Evolutionary conservation across 78 protist species (phyloP), one percentile per base, ranked within the genome.

Genomic region (Dictyostelium capitatum): DNA sequence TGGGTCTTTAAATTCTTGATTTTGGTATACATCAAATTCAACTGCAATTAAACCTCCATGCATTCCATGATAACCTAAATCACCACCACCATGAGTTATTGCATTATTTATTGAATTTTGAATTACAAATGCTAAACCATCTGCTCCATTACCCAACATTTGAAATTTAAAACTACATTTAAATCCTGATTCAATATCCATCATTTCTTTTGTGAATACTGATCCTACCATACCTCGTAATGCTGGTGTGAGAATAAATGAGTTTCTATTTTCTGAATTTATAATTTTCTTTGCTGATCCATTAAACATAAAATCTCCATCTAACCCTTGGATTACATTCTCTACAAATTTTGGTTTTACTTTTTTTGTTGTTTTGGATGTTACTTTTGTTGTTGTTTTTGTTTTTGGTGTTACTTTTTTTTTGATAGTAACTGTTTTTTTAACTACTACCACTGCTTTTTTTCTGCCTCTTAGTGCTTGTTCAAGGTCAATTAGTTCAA

Each of bases 91-190:
- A 7, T 9, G 41, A 2, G 10, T 14, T 10, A 59, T 5, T 59
- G 6, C 30, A 59, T 23, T 23, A 23, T 3, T 23, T 7, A 25
- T 15, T 1, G 20, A 23, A 8, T 12, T 59, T 65, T 65, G 74
- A 65, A 65, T 28, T 23, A 65, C 12, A 65, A 65, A 65, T 11
- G 74, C 74, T 3, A 65, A 65, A 11, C 74, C 74, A 65, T 65
- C 74, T 12, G 74, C 43, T 25, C 37, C 47, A 12, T 4, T 4
- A 10, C 0, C 0, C 0, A 15, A n/a, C 4, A 65, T 14, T 23
- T 65, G 23, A 65, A 65, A 65, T 65, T 4, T 28, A 65, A 65
- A 65, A 10, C 28, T 17, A 30, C 37, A 23, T 30, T 65, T 6
- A 15, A 65, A 65, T 30, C 74, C 74, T 9, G 43, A 37, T 37